Base-by-base conservation (phyloP, 495 filamentous ascomycete species). In the Bacidia rubella region DNA sequence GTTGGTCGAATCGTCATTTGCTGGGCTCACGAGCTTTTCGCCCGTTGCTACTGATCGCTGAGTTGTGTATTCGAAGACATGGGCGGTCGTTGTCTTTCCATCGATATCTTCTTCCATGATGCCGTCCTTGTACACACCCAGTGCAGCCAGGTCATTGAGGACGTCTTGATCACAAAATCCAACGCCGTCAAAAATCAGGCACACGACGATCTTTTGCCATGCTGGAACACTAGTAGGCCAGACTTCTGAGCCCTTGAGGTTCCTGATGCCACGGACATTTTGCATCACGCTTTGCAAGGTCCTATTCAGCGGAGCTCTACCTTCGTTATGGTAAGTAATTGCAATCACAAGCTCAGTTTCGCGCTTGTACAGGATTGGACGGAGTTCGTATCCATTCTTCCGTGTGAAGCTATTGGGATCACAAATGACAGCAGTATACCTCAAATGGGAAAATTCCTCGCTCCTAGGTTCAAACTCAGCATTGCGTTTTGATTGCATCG, bases 201-300 rank as follows among this genome's bases (percentile, higher is more conserved):
- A 87, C 39, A 97, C 90, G 19, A 96, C 90, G 63, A 97, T 97
- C 74, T 97, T 97, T 66, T 97, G 90, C 90, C 90, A 97, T 21
- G 90, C 90, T 22, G 90, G 89, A 27, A 90, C 90, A 61, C 90
- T 90, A 69, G 92, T 93, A 72, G 94, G 93, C 90, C 90, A 97
- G 74, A 97, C 96, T 61, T 93, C 87, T 38, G 90, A 95, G 65
- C 90, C 93, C 72, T 95, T 95, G 53, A 95, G 67, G 72, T 95
- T 95, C 56, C 95, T 89, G 63, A 97, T 95, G 58, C 96, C 90
- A 46, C 88, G 82, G 58, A 96, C 89, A 60, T 97, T 97, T 66
- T 94, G 87, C 90, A 97, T 97, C 52, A 92, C 90, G 70, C 89
- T 87, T 62, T 97, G 90, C 50, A 97, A 70, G 0, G 90, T 97